phyloP scores from a whole-genome alignment of 805 yeast genomes.

The Pichia pseudocactophila region DNA sequence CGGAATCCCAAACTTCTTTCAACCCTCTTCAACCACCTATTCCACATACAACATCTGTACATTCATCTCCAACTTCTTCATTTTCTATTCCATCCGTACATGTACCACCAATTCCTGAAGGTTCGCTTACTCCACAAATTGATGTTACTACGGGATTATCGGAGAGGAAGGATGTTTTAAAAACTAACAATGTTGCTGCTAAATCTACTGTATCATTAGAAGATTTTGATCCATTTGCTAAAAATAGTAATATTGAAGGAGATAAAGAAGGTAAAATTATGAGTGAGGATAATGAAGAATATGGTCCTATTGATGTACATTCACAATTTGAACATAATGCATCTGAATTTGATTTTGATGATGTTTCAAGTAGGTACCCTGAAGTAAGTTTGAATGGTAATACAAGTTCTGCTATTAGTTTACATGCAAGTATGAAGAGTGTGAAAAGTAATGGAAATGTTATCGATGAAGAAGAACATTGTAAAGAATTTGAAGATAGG shows the following conservation, averaged over 20 bases:
- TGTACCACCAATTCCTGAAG: too few species aligned
- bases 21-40: slow-evolving; percentile 2
- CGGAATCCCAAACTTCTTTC: too few species aligned
- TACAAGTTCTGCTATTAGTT: too few species aligned
- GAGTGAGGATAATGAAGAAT: too few species aligned
- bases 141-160: too few species aligned
- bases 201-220: background rate
- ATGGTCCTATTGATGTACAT: too few species aligned
- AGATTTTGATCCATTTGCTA: slow-evolving; percentile 9
- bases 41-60: too few species aligned
- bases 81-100: too few species aligned
- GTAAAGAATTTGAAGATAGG: background rate
- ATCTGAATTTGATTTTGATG: slow-evolving; percentile 9
- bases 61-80: too few species aligned
- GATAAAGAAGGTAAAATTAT: too few species aligned
- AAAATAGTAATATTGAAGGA: background rate
- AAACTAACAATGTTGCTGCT: background rate
- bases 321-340: background rate
- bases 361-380: slow-evolving; percentile 44
- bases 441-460: background rate
- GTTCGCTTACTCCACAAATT: too few species aligned
- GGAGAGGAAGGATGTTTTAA: background rate
- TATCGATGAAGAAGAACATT: background rate
- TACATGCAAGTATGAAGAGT: background rate
- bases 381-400: slow-evolving; percentile 2